Conservation (phyloP, 768 basidiomycete species). For the Multifurca ochricompacta region DNA sequence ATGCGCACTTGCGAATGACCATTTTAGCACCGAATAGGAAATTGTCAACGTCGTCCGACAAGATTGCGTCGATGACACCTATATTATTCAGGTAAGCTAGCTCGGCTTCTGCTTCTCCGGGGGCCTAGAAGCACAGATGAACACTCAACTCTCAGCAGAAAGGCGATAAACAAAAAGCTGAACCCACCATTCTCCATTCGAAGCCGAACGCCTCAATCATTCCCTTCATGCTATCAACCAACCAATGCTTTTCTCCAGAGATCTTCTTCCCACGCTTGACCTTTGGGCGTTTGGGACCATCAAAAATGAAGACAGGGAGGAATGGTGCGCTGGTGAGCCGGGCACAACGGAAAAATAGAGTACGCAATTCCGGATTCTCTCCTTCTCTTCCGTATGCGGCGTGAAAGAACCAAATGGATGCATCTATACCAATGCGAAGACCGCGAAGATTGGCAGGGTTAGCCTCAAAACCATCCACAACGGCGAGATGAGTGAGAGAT, state of each 20-base stretch:
- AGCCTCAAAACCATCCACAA: conserved; percentile 64
- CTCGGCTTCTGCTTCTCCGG: conserved; percentile 93
- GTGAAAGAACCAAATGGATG: conserved; percentile 76
- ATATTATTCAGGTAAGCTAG: conserved; percentile 77
- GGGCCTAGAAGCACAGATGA: conserved; percentile 49
- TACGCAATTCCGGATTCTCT: conserved; percentile 81
- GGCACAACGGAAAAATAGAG: conserved; percentile 79
- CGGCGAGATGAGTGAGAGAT: conserved; percentile 70
- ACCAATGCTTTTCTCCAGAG: conserved; percentile 51
- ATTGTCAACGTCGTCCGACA: conserved; percentile 92
- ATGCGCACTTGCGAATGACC: conserved; percentile 72
- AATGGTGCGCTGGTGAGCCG: conserved; percentile 71
- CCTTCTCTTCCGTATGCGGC: conserved; percentile 68
- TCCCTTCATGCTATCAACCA: conserved; percentile 68
- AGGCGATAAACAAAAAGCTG: background rate
- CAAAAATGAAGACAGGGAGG: conserved; percentile 86
- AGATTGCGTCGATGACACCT: conserved; percentile 78
- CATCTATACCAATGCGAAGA: conserved; percentile 81
- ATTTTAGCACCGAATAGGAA: conserved; percentile 81
- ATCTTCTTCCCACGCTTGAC: conserved; percentile 74
- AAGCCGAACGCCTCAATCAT: conserved; percentile 77
- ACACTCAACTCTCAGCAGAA: conserved; percentile 23
- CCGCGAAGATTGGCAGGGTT: conserved; percentile 61
- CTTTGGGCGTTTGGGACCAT: conserved; percentile 77
- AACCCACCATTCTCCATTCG: conserved; percentile 58